Percentiles rank a stretch among this genome's conserved stretches.
These are phyloP conservation scores for Alternaria sp. DNA, from an alignment of 2,329 filamentous ascomycete species.

Conservation along the genomic window DNA sequence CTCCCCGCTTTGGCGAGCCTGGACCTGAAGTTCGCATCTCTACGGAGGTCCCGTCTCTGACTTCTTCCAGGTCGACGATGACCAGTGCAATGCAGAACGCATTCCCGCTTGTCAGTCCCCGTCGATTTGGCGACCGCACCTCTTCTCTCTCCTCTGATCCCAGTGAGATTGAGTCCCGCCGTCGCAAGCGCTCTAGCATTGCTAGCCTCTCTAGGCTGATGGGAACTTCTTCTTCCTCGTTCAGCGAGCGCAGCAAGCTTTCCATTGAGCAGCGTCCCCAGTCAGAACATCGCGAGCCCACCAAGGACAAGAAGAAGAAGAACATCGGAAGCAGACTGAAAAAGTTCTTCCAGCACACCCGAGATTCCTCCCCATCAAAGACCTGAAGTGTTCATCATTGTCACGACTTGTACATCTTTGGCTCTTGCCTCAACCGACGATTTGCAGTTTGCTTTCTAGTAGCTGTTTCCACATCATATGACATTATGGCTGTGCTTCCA, in stretches of 20 bases:
- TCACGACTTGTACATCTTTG: slow-evolving; percentile 18
- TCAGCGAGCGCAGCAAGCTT: slow-evolving; percentile 76
- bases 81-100: slow-evolving; percentile 69
- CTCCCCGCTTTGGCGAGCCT: slow-evolving; percentile 74
- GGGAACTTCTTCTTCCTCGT: slow-evolving; percentile 63
- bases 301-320: slow-evolving; percentile 72
- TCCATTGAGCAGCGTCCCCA: slow-evolving; percentile 66
- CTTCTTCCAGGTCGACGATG: slow-evolving; percentile 79
- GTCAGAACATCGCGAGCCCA: slow-evolving; percentile 60
- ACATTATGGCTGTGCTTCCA: slow-evolving; percentile 41
- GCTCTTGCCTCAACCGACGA: slow-evolving; percentile 25
- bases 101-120: slow-evolving; percentile 47
- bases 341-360: slow-evolving; percentile 69
- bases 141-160: slow-evolving; percentile 51
- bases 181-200: slow-evolving; percentile 75
- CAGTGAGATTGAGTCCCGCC: slow-evolving; percentile 57
- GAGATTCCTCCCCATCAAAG: slow-evolving; percentile 37
- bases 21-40: slow-evolving; percentile 75
- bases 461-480: slow-evolving; percentile 39
- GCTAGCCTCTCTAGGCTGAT: slow-evolving; percentile 79
- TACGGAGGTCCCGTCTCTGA: slow-evolving; percentile 75
- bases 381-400: slow-evolving; percentile 17
- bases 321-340: slow-evolving; percentile 73
- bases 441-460: slow-evolving; percentile 17
- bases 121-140: slow-evolving; percentile 51